A percentile compares a stretch with the other conserved stretches of the same genome.
phyloP scores from a whole-genome alignment of 1,284 basidiomycete genomes.

The Neotropicomus parvogracilis region DNA sequence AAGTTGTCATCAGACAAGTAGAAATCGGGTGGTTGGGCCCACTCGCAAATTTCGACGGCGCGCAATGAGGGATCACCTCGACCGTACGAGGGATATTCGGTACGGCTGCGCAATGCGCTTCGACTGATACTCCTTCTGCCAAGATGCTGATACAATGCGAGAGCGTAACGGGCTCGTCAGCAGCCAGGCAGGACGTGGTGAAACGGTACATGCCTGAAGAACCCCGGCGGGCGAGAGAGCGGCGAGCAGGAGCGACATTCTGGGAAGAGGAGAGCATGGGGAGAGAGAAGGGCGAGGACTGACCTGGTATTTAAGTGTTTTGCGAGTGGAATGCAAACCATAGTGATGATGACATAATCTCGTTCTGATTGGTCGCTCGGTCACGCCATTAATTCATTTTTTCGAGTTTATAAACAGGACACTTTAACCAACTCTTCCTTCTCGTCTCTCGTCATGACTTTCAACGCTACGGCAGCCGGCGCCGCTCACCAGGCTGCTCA shows the following conservation, averaged over 20 bases:
- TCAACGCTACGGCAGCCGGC: slow-evolving; percentile 37
- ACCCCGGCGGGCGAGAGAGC: too few relatives aligned
- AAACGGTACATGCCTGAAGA: too few relatives aligned
- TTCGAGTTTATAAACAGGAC: slow-evolving; percentile 11
- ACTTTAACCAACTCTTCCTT: background rate
- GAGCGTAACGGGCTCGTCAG: background rate
- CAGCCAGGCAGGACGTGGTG: too few relatives aligned
- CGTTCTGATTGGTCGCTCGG: slow-evolving; percentile 19
- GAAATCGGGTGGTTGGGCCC: background rate
- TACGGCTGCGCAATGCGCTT: slow-evolving; percentile 1
- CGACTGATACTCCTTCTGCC: slow-evolving; percentile 4
- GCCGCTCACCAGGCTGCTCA: slow-evolving; percentile 28
- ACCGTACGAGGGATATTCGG: slow-evolving; percentile 1
- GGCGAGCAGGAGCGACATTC: too few relatives aligned
- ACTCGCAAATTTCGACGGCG: background rate
- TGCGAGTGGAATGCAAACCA: too few relatives aligned
- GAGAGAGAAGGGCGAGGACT: too few relatives aligned
- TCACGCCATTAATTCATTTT: slow-evolving; percentile 23
- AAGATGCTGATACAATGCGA: slow-evolving; percentile 10
- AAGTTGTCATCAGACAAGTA: too few relatives aligned
- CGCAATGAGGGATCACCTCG: too few relatives aligned
- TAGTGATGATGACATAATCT: slow-evolving; percentile 3
- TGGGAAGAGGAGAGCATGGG: too few relatives aligned
- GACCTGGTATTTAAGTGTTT: too few relatives aligned
- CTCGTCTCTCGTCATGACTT: slow-evolving; percentile 21